Evolutionary conservation across 2,329 filamentous ascomycete species (phyloP).

Genomic region (Claviceps pusilla): DNA sequence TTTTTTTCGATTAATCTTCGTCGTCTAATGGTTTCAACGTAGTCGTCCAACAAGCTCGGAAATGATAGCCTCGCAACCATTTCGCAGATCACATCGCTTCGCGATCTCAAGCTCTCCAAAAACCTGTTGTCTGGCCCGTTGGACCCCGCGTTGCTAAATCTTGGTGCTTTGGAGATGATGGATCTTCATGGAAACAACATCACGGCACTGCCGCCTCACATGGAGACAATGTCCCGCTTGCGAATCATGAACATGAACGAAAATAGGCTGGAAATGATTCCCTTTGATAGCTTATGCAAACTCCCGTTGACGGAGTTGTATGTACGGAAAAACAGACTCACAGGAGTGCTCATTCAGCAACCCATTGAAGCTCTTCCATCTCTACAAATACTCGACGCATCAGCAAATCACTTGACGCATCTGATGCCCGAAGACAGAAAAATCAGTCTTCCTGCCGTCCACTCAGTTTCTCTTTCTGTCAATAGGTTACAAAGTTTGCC

Average conservation of each 20-base stretch:
- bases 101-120: slow-evolving; percentile 67
- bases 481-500: slow-evolving; percentile 66
- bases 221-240: slow-evolving; percentile 54
- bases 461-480: slow-evolving; percentile 60
- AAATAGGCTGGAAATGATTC: slow-evolving; percentile 59
- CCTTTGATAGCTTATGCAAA: slow-evolving; percentile 51
- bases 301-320: slow-evolving; percentile 60
- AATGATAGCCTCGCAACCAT: slow-evolving; percentile 60
- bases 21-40: slow-evolving; percentile 8
- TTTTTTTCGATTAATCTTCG: background rate
- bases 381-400: slow-evolving; percentile 64
- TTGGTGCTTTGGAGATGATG: slow-evolving; percentile 60
- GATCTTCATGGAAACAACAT: slow-evolving; percentile 74
- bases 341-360: slow-evolving; percentile 54
- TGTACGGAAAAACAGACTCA: slow-evolving; percentile 64
- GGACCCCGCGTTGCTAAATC: slow-evolving; percentile 43
- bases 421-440: slow-evolving; percentile 27
- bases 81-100: slow-evolving; percentile 54
- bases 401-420: slow-evolving; percentile 55
- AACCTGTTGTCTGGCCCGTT: slow-evolving; percentile 60
- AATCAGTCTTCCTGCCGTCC: slow-evolving; percentile 55
- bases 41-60: slow-evolving; percentile 69
- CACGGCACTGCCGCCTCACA: slow-evolving; percentile 48
- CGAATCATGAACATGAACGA: slow-evolving; percentile 65
- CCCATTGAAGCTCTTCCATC: slow-evolving; percentile 41